These are phyloP conservation scores for Pythium plurisporium DNA, from an alignment of 352 stramenopile species.

Conservation along the genomic window DNA sequence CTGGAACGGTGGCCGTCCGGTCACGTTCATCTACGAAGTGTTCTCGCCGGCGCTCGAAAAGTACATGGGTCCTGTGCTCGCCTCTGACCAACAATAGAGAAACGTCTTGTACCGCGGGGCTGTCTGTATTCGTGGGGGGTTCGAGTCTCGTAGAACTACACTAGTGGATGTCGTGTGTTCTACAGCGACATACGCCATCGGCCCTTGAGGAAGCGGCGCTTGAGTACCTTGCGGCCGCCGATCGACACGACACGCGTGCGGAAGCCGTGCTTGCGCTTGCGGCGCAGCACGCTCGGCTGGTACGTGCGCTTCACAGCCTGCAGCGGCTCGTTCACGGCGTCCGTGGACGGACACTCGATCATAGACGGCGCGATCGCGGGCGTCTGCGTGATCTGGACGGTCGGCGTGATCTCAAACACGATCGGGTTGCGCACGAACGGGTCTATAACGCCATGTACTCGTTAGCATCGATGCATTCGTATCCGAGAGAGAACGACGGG, in stretches of 20 bases:
- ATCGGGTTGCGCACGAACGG: constrained; percentile 35
- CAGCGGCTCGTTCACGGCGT: constrained; percentile 54
- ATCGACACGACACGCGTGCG: constrained; percentile 69
- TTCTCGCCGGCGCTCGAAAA: constrained; percentile 74
- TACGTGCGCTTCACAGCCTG: constrained; percentile 83
- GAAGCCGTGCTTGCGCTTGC: constrained; percentile 87
- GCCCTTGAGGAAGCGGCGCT: constrained; percentile 76
- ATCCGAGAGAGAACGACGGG: neutral
- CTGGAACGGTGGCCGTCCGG: constrained; percentile 68
- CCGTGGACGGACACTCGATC: constrained; percentile 37
- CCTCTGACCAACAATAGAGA: constrained; percentile 5
- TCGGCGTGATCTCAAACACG: constrained; percentile 35
- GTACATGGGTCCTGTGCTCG: constrained; percentile 74
- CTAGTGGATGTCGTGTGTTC: constrained; percentile 8
- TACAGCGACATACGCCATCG: constrained; percentile 84
- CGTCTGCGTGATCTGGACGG: constrained; percentile 36
- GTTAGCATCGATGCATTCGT: neutral
- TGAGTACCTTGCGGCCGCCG: constrained; percentile 73
- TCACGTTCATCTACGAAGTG: constrained; percentile 88
- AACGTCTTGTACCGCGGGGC: too few relatives aligned
- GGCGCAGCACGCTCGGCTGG: constrained; percentile 80
- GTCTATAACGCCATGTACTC: constrained; percentile 22
- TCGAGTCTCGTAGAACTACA: constrained; percentile 23
- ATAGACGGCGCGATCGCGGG: constrained; percentile 28
- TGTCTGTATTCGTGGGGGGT: too few relatives aligned